Evolutionary conservation across 2,329 filamentous ascomycete genomes (phyloP).

Genomic region (Penicillium sp.): DNA sequence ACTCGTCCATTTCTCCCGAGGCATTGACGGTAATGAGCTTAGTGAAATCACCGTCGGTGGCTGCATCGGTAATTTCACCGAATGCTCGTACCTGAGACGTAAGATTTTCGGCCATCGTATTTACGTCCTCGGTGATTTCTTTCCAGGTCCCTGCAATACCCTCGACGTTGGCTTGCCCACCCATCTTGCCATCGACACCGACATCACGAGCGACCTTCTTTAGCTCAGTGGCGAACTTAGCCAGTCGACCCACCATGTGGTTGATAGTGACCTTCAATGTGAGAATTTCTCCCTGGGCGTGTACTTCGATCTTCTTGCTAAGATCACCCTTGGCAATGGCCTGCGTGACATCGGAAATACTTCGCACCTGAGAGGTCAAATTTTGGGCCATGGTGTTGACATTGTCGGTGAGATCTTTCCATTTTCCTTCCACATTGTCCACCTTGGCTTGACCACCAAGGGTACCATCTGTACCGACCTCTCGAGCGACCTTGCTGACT

Average conservation of each 20-base stretch:
- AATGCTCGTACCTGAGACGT: conserved; percentile 97
- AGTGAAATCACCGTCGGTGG: conserved; percentile 94
- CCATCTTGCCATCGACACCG: conserved; percentile 97
- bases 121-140: conserved; percentile 94
- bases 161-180: conserved; percentile 89
- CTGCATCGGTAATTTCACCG: conserved; percentile 95
- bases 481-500: conserved; percentile 60
- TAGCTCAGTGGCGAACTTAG: conserved; percentile 93
- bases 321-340: conserved; percentile 94
- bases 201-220: conserved; percentile 95
- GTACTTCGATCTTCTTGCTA: conserved; percentile 91
- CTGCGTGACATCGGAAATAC: conserved; percentile 89
- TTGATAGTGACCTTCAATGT: conserved; percentile 95
- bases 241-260: conserved; percentile 94
- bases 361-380: conserved; percentile 66
- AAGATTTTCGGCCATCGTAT: conserved; percentile 81
- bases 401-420: conserved; percentile 62
- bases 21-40: conserved; percentile 96
- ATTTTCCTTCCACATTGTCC: conserved; percentile 61
- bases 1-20: conserved; percentile 97
- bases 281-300: conserved; percentile 90
- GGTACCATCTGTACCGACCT: conserved; percentile 60
- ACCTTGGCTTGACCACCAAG: conserved; percentile 61
- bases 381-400: conserved; percentile 65
- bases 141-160: conserved; percentile 94